Base-by-base conservation (phyloP, 345 rosid species). In the Salix viminalis region DNA sequence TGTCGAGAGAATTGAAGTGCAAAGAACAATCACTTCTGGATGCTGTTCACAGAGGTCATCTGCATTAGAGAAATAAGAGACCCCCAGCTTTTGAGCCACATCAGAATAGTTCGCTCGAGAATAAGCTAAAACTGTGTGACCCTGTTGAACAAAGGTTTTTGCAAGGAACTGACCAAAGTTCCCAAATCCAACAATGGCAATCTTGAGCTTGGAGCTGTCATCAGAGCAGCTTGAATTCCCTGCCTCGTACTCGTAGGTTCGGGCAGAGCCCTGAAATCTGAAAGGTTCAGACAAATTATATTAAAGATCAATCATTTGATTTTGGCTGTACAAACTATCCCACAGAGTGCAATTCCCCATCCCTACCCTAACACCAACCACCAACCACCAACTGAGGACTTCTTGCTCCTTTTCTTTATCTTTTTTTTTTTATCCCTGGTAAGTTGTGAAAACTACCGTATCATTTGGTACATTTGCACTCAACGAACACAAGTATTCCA, bases 1-100 rank as follows among this genome's bases (percentile, higher is more conserved):
- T 8, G 97, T 85, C 1, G 97, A 92, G 36, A 92, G 90, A 72
- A 90, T 90, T 1, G 98, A 94, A 19, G 91, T 88, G 71, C 95
- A 91, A 19, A 92, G 87, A 64, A 94, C 84, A 69, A 92, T 76
- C 23, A 90, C 94, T 72, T 94, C 91, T 2, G 96, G 98, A 81
- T 94, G 97, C 80, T 91, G 92, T 82, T 94, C 97, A 66, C 91
- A 92, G 2, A 94, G 82, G 77, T 88, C 97, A 79, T 94, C 89
- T 32, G 85, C 83, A 68, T 88, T 84, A 36, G 86, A 75, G 44
- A 88, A 84, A 90, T 81, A 93, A 14, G 86, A 83, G 68, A 90
- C 85, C 68, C 97, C 91, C 73, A 90, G 36, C 71, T 83, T 72
- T 32, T 19, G 64, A 77, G 97, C 94, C 70, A 60, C 88, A 13